A percentile compares a stretch with the other conserved stretches of the same genome.
Evolutionary conservation across 192 early-diverging fungal genomes (phyloP).

Genomic region (Backusella luteola): DNA sequence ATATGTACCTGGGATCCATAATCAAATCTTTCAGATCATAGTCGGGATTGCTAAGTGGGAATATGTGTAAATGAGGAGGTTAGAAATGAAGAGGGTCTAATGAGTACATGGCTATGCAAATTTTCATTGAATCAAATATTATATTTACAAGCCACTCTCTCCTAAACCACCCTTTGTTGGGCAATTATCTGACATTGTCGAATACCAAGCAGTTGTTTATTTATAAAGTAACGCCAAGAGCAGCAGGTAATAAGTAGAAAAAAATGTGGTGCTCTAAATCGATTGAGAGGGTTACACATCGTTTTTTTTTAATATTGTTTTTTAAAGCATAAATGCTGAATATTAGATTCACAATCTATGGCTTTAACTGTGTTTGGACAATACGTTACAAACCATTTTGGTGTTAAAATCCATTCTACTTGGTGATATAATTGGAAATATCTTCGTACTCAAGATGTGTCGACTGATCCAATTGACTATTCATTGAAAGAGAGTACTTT

Average conservation of each 20-base stretch:
- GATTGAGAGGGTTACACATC: neutral
- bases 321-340: neutral
- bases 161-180: constrained; percentile 21
- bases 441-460: too few species aligned
- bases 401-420: too few species aligned
- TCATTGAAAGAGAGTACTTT: too few species aligned
- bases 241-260: neutral
- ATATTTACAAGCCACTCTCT: constrained; percentile 29
- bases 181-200: constrained; percentile 15
- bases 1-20: constrained; percentile 20
- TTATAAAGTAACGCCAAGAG: constrained; percentile 1
- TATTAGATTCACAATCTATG: too few species aligned
- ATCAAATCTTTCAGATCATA: constrained; percentile 26
- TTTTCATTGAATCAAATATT: neutral
- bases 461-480: too few species aligned
- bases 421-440: too few species aligned
- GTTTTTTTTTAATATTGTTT: neutral
- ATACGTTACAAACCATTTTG: too few species aligned
- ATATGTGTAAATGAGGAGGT: neutral
- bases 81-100: neutral
- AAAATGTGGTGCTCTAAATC: neutral
- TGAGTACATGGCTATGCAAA: neutral
- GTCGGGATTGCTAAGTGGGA: constrained; percentile 22
- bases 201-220: neutral
- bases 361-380: too few species aligned